Conservation (phyloP, 2,329 filamentous ascomycete genomes). For the Xylariaceae sp. region DNA sequence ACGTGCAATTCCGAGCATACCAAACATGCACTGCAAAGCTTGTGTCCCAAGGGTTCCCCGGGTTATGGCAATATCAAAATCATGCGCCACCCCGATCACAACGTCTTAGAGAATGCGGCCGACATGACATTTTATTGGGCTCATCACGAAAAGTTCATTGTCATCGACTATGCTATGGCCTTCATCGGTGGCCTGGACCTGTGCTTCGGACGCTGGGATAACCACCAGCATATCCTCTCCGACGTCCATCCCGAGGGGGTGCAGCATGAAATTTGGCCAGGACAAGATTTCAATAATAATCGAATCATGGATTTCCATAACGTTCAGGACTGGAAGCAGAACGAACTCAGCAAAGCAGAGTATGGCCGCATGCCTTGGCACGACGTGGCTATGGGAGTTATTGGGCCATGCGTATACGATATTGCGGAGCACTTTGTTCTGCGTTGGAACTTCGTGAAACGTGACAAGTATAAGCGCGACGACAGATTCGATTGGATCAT, state of each 20-base stretch:
- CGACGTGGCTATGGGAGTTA: slow-evolving; percentile 87
- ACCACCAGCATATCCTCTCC: slow-evolving; percentile 75
- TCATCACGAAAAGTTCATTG: slow-evolving; percentile 96
- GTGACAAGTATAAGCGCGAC: slow-evolving; percentile 95
- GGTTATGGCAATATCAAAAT: slow-evolving; percentile 86
- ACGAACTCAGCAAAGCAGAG: slow-evolving; percentile 86
- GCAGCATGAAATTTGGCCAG: slow-evolving; percentile 81
- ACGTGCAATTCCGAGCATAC: slow-evolving; percentile 93
- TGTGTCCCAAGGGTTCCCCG: slow-evolving; percentile 77
- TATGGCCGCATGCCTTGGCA: slow-evolving; percentile 98
- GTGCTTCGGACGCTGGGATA: slow-evolving; percentile 94
- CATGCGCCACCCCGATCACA: slow-evolving; percentile 92
- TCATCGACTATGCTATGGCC: slow-evolving; percentile 85
- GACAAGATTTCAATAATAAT: slow-evolving; percentile 98
- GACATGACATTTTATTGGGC: slow-evolving; percentile 99
- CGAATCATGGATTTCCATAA: slow-evolving; percentile 92
- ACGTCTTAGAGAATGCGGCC: slow-evolving; percentile 85
- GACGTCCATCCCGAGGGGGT: slow-evolving; percentile 86
- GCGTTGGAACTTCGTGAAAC: slow-evolving; percentile 94
- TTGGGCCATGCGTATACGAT: slow-evolving; percentile 86
- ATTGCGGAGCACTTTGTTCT: slow-evolving; percentile 94
- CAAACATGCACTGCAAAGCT: slow-evolving; percentile 73
- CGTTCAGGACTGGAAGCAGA: slow-evolving; percentile 87
- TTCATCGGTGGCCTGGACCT: slow-evolving; percentile 94
- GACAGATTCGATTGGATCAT: slow-evolving; percentile 79